Evolutionary conservation across 371 early-diverging fungal genomes (phyloP).

Genomic region (Catenaria anguillulae): DNA sequence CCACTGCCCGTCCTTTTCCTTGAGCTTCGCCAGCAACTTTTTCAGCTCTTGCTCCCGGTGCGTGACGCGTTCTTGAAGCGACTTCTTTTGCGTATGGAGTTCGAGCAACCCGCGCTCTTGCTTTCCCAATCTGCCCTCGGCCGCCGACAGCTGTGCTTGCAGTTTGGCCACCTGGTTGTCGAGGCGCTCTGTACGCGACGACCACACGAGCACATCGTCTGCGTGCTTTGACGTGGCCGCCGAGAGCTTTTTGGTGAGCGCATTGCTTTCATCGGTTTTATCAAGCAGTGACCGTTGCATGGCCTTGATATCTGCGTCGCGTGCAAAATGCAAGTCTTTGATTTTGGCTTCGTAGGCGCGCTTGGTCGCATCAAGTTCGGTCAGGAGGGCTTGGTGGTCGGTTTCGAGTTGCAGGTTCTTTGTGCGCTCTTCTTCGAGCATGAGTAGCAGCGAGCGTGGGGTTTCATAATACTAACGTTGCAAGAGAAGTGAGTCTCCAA

Average conservation of each 20-base stretch:
- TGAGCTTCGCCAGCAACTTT: slow-evolving; percentile 13
- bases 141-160: slow-evolving; percentile 11
- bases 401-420: slow-evolving; percentile 22
- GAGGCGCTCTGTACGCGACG: slow-evolving; percentile 6
- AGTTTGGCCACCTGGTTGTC: slow-evolving; percentile 15
- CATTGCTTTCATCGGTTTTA: slow-evolving; percentile 19
- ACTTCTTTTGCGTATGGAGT: slow-evolving; percentile 10
- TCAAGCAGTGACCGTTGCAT: slow-evolving; percentile 18
- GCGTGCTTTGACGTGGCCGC: slow-evolving; percentile 14
- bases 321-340: slow-evolving; percentile 15
- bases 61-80: slow-evolving; percentile 13
- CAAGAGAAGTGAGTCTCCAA: not conserved
- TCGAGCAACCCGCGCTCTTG: slow-evolving; percentile 18
- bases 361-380: slow-evolving; percentile 26
- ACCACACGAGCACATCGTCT: slow-evolving; percentile 11
- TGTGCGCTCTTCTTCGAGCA: slow-evolving; percentile 30
- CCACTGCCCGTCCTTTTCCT: slow-evolving; percentile 21
- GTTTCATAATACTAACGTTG: slow-evolving; percentile 16
- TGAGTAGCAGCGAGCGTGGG: slow-evolving; percentile 23
- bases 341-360: slow-evolving; percentile 24
- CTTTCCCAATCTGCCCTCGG: slow-evolving; percentile 11
- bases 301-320: slow-evolving; percentile 13
- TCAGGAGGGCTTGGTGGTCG: slow-evolving; percentile 25
- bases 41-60: slow-evolving; percentile 20
- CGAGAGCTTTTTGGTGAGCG: slow-evolving; percentile 17